A percentile compares a stretch with the other conserved stretches of the same genome.
phyloP scores from a whole-genome alignment of 1,284 basidiomycete genomes.

The Microbotryomycetes sp. region DNA sequence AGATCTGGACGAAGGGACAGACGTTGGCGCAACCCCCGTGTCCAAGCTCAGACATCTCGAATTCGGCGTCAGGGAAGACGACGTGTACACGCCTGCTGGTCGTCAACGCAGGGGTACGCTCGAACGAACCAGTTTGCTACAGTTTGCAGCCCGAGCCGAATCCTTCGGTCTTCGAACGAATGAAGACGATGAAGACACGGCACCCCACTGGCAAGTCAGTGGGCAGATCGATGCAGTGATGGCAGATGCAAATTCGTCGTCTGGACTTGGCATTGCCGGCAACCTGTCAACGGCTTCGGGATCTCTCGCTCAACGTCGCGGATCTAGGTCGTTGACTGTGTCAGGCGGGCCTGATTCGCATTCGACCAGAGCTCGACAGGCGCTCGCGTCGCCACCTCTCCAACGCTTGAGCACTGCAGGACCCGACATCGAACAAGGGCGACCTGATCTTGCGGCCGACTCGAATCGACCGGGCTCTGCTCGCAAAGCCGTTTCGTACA shows the following conservation, averaged over 20 bases:
- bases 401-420: too few relatives aligned
- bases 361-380: neutral
- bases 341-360: neutral
- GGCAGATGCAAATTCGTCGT: neutral
- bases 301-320: neutral
- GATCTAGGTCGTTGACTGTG: neutral
- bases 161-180: conserved; percentile 9
- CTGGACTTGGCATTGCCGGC: neutral
- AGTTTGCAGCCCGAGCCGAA: conserved; percentile 16
- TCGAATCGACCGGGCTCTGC: neutral
- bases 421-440: neutral
- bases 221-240: neutral
- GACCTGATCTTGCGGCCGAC: too few relatives aligned
- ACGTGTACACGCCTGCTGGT: conserved; percentile 19
- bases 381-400: conserved; percentile 1
- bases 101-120: conserved; percentile 21
- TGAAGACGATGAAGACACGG: neutral
- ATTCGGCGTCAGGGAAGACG: conserved; percentile 1
- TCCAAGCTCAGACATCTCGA: neutral
- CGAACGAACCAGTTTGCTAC: conserved; percentile 7
- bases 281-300: neutral
- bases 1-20: neutral
- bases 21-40: neutral
- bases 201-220: too few relatives aligned
- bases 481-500: conserved; percentile 51